Evolutionary conservation across 306 rosid genomes (phyloP), one percentile per base, ranked within the genome.

Genomic region (Pterocarpus macrocarpus): DNA sequence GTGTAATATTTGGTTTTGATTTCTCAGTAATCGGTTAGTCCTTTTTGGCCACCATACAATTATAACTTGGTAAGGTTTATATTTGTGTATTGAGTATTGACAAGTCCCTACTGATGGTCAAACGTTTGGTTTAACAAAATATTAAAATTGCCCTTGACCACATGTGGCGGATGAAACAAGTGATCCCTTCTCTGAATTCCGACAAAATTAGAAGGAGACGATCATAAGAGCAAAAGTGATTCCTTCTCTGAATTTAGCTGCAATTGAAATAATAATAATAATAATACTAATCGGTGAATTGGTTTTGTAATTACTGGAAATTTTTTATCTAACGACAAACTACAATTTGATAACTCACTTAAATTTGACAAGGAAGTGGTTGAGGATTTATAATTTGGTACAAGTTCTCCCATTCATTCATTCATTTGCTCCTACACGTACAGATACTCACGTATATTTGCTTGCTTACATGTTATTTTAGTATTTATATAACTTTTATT

Each of bases 1-100:
- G 77, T 79, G 69, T 82, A 58, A 63, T 44, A 63, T 68, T 74
- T 78, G 64, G 36, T 50, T 83, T 35, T 44, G 28, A 43, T 11
- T 47, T 47, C 39, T 75, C 5, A 44, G 70, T 65, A 36, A 38
- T 41, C 12, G 73, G 61, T 64, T 44, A 56, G 33, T 73, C 53
- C 5, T 73, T 43, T 61, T 5, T 52, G 0, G 16, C 22, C 11
- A 38, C 38, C 22, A 33, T 43, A 79, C 11, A 66, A 41, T 30
- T 67, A 32, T 45, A 39, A 74, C 71, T 15, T 81, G 53, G 13
- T 47, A 47, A 82, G 57, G 34, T 66, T 2, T 77, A 45, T 76
- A 64, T 35, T 52, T 38, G 64, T 39, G 4, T 43, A 28, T 16
- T 36, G 13, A 35, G 81, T 50, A 49, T 35, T 30, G 13, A 35